Percentiles rank a stretch among this genome's conserved stretches.
These are phyloP conservation scores for Fusarium buxicola DNA, from an alignment of 2,329 filamentous ascomycete species.

Conservation along the genomic window DNA sequence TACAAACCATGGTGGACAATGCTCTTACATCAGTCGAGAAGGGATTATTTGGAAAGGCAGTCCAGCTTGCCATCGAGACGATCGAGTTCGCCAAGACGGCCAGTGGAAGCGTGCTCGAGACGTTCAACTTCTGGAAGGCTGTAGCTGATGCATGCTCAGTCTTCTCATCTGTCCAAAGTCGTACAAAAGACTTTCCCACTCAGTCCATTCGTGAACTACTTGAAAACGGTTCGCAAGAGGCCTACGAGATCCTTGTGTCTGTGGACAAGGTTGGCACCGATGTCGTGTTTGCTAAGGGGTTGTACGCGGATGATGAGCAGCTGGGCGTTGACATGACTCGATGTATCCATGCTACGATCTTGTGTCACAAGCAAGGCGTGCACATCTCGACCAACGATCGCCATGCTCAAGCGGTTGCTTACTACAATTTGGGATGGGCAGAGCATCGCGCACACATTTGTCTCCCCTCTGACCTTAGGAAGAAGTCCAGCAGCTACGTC, in stretches of 20 bases:
- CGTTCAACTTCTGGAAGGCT: conserved; percentile 96
- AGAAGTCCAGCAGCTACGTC: conserved; percentile 74
- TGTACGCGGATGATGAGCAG: conserved; percentile 60
- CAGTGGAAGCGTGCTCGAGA: conserved; percentile 69
- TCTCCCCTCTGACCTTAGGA: conserved; percentile 63
- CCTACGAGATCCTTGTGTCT: conserved; percentile 73
- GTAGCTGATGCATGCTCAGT: conserved; percentile 89
- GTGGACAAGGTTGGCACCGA: conserved; percentile 71
- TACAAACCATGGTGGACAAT: conserved; percentile 89
- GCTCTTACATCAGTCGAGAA: conserved; percentile 81
- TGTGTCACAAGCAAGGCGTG: conserved; percentile 90
- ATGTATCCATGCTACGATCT: conserved; percentile 77
- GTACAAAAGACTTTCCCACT: conserved; percentile 71
- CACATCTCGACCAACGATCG: conserved; percentile 76
- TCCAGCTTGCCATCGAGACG: conserved; percentile 75
- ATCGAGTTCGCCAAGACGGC: conserved; percentile 75
- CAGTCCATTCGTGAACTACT: conserved; percentile 70
- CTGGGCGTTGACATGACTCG: conserved; percentile 64
- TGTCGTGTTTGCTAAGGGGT: conserved; percentile 58
- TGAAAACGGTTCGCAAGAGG: conserved; percentile 60
- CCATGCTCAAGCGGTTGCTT: conserved; percentile 93
- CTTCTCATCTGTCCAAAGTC: conserved; percentile 82
- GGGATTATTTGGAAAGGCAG: conserved; percentile 86
- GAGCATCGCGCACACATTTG: conserved; percentile 84
- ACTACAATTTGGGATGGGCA: conserved; percentile 96